Percentiles rank a stretch among this genome's conserved stretches.
Conservation (phyloP, 768 basidiomycete species). For the Megacollybia marginata region DNA sequence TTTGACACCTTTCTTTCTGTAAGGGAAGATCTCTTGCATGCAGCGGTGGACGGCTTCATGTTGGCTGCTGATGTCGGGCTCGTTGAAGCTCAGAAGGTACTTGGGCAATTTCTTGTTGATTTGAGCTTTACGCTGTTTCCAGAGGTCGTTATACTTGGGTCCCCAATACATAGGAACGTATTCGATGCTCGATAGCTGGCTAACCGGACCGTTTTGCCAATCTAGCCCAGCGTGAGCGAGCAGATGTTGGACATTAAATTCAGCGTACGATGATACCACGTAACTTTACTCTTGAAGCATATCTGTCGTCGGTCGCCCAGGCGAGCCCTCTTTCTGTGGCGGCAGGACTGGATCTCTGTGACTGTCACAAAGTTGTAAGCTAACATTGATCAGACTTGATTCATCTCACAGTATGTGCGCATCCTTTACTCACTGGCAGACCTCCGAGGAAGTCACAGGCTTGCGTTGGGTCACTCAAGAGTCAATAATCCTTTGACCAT, state of each 20-base stretch:
- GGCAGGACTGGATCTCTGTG: not conserved
- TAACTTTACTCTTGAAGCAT: not conserved
- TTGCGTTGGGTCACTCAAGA: too few species aligned
- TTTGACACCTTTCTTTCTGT: slow-evolving; percentile 3
- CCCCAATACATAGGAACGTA: slow-evolving; percentile 10
- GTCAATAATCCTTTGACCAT: too few species aligned
- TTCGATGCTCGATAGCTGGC: slow-evolving; percentile 6
- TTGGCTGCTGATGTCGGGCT: slow-evolving; percentile 6
- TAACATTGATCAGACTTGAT: too few species aligned
- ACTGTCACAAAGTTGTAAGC: too few species aligned
- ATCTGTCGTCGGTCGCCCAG: slow-evolving; percentile 7
- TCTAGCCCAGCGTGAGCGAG: not conserved
- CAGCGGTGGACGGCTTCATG: slow-evolving; percentile 6
- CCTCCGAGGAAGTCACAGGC: too few species aligned
- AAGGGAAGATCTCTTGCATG: slow-evolving; percentile 9
- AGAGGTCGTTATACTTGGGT: not conserved
- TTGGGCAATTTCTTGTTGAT: slow-evolving; percentile 3
- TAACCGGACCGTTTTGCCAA: slow-evolving; percentile 6
- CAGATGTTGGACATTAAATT: not conserved
- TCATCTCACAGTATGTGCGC: too few species aligned
- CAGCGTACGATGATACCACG: not conserved
- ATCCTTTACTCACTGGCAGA: too few species aligned
- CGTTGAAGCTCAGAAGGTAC: slow-evolving; percentile 7
- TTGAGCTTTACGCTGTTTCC: slow-evolving; percentile 1
- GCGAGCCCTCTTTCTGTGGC: slow-evolving; percentile 4